phyloP scores from a whole-genome alignment of 2,329 filamentous ascomycete genomes.

The Alternaria viburni region DNA sequence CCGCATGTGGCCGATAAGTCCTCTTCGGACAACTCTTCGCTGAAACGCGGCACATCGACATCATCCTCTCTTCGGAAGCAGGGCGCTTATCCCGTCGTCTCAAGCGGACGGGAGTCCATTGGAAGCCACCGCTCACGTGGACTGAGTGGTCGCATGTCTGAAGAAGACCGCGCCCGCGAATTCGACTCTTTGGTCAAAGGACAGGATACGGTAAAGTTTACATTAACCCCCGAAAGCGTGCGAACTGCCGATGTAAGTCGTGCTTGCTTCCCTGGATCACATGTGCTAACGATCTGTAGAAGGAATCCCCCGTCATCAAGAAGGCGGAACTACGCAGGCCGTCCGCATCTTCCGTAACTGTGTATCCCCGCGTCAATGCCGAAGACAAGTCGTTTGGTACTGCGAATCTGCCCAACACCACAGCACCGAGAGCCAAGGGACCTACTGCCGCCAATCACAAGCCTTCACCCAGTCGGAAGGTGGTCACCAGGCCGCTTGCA shows the following conservation, averaged over 20 bases:
- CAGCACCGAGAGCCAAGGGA: conserved; percentile 29
- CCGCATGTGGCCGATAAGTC: conserved; percentile 24
- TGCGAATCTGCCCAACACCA: conserved; percentile 30
- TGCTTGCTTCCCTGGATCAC: neutral
- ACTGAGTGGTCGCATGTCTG: conserved; percentile 43
- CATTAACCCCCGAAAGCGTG: conserved; percentile 56
- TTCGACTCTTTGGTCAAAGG: conserved; percentile 57
- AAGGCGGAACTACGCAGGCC: conserved; percentile 26
- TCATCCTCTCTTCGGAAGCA: conserved; percentile 39
- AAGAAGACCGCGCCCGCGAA: conserved; percentile 50
- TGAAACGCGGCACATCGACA: conserved; percentile 42
- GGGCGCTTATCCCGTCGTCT: conserved; percentile 38
- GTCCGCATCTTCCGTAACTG: conserved; percentile 33
- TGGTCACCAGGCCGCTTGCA: conserved; percentile 53
- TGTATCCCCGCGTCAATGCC: conserved; percentile 41
- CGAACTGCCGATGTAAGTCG: conserved; percentile 53
- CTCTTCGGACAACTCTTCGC: conserved; percentile 34
- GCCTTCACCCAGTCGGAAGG: conserved; percentile 34
- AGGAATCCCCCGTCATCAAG: conserved; percentile 30
- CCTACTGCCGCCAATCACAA: conserved; percentile 24
- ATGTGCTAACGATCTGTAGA: conserved; percentile 23
- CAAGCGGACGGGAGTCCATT: conserved; percentile 44
- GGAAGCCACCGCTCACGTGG: conserved; percentile 38
- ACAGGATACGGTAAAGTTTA: conserved; percentile 58
- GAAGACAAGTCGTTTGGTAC: conserved; percentile 38